Conservation (phyloP, 352 stramenopile genomes). For the Globisporangium ultimum region DNA sequence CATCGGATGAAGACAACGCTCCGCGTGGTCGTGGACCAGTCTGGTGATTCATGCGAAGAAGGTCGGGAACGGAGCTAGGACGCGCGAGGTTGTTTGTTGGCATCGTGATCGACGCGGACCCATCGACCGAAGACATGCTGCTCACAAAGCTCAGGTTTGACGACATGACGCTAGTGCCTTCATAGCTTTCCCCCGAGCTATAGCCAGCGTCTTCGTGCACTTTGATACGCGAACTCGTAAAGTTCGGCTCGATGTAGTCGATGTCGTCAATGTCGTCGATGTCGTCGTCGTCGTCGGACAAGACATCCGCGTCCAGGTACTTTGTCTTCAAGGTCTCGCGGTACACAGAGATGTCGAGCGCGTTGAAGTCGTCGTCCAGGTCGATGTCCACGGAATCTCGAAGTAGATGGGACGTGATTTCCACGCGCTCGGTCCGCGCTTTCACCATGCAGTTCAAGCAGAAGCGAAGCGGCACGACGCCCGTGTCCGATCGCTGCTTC, state of each 20-base stretch:
- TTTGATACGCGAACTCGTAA: constrained; percentile 8
- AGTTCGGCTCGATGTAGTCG: constrained; percentile 10
- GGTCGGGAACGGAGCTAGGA: no score
- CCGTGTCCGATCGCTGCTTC: constrained; percentile 28
- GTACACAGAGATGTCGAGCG: constrained; percentile 16
- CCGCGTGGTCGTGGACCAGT: no score
- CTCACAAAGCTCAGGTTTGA: constrained; percentile 12
- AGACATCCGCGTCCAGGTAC: constrained; percentile 16
- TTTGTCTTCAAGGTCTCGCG: constrained; percentile 17
- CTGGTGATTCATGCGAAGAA: no score
- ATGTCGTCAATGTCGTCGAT: constrained; percentile 1
- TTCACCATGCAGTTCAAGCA: constrained; percentile 31
- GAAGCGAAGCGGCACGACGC: constrained; percentile 26
- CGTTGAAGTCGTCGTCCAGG: constrained; percentile 10
- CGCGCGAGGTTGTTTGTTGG: not conserved
- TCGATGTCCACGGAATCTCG: constrained; percentile 7
- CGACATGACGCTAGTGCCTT: constrained; percentile 14
- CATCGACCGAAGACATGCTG: constrained; percentile 8
- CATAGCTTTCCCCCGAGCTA: constrained; percentile 11
- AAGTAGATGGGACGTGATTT: constrained; percentile 11
- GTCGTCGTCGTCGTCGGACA: constrained; percentile 21
- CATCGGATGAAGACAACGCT: no score
- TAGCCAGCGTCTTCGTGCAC: constrained; percentile 9
- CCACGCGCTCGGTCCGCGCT: constrained; percentile 19
- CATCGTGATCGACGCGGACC: constrained; percentile 7